Base-by-base conservation (phyloP, 345 rosid genomes). In the Linum tenue region DNA sequence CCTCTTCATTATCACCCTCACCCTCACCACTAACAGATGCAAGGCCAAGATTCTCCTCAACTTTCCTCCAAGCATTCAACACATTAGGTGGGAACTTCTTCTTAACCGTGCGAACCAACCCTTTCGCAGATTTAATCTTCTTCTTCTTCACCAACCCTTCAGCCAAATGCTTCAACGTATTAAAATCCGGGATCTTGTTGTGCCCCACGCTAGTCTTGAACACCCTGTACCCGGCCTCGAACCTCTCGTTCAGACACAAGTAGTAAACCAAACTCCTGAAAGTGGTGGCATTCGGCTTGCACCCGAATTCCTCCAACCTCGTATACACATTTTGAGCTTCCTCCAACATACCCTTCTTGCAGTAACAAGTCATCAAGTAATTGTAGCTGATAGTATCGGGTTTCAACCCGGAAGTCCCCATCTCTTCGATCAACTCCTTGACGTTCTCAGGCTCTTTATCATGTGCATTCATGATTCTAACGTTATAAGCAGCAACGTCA, bases 301-400 rank as follows among this genome's bases (percentile, higher is more conserved):
- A 86, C 37, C 75, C 81, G 38, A 79, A 67, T 48, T 59, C 73
- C 72, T 69, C 81, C 81, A 88, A 68, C 14, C 80, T 84, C 66
- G 81, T 82, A 56, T 84, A 88, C 9, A 86, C 89, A 58, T 78
- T 78, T 77, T 65, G 78, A 1, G 96, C 96, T 53, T 88, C 86
- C 38, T 71, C 79, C 80, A 91, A 66, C 94, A 81, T 84, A 43
- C 85, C 85, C 7, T 40, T 73, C 70, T 59, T 65, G 37, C 81
- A 86, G 67, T 84, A 88, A 2, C 87, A 77, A 44, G 88, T 81
- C 81, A 91, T 84, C 64, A 88, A 77, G 72, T 72, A 86, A 71
- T 91, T 91, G 60, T 84, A 88, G 55, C 84, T 86, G 55, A 81
- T 68, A 0, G 88, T 79, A 72, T 88, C 90, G 0, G 94, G 96